phyloP scores from a whole-genome alignment of 1,284 basidiomycete genomes.

The Boletus semigastroideus region DNA sequence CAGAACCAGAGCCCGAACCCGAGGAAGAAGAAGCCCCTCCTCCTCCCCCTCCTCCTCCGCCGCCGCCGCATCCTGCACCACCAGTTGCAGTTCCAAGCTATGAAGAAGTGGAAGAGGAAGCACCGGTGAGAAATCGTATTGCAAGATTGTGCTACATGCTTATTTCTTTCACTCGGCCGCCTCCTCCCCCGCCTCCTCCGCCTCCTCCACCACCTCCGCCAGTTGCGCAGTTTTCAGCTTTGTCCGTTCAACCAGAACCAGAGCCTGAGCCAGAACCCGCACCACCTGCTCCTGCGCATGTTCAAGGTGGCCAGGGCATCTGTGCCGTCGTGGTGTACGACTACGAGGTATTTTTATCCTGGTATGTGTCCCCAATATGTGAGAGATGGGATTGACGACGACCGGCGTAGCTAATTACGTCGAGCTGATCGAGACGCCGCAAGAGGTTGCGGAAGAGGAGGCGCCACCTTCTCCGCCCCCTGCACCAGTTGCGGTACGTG shows the following conservation, averaged over 20 bases:
- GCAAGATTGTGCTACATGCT: background rate
- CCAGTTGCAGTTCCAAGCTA: too few species aligned
- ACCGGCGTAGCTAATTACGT: constrained; percentile 71
- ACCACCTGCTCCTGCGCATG: constrained; percentile 30
- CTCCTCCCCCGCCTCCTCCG: constrained; percentile 20
- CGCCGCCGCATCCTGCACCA: too few species aligned
- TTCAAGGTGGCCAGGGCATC: constrained; percentile 47
- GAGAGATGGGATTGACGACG: background rate
- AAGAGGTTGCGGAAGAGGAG: too few species aligned
- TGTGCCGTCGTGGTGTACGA: constrained; percentile 72
- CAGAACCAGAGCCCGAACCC: constrained; percentile 39
- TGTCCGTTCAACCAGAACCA: constrained; percentile 15
- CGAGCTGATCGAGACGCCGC: constrained; percentile 56
- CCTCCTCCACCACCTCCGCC: constrained; percentile 25
- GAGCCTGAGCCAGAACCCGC: constrained; percentile 25
- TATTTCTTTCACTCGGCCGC: constrained; percentile 21
- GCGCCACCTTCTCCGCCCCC: constrained; percentile 28
- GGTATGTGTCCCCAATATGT: constrained; percentile 41
- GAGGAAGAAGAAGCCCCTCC: constrained; percentile 28
- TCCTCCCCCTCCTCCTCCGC: constrained; percentile 35
- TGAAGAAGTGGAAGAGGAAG: constrained; percentile 20
- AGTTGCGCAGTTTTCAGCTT: constrained; percentile 16
- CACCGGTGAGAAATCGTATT: constrained; percentile 9
- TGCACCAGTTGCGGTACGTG: constrained; percentile 43
- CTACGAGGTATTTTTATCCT: constrained; percentile 57